Evolutionary conservation across 305 asterid species (phyloP).

Genomic region (Nicotiana rustica): DNA sequence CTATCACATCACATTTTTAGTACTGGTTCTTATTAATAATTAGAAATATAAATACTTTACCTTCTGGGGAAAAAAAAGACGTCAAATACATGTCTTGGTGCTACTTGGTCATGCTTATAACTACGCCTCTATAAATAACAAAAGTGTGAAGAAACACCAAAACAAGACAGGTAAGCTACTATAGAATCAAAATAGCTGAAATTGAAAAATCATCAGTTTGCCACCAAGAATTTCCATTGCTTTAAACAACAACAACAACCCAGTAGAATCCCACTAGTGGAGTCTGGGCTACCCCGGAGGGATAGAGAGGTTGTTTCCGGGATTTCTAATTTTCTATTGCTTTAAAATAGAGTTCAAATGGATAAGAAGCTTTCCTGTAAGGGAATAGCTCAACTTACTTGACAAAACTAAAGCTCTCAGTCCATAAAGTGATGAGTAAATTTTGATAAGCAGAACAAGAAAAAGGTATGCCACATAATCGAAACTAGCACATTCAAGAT

Average conservation of each 20-base stretch:
- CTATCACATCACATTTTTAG: too few species aligned
- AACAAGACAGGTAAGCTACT: neutral
- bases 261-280: too few species aligned
- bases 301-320: too few species aligned
- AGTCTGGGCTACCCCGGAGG: too few species aligned
- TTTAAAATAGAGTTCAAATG: neutral
- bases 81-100: neutral
- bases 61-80: too few species aligned
- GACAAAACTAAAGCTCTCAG: conserved; percentile 25
- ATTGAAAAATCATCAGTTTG: too few species aligned
- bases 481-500: neutral
- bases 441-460: neutral
- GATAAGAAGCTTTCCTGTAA: neutral
- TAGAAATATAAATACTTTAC: too few species aligned
- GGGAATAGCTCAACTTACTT: neutral
- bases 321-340: neutral
- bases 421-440: neutral
- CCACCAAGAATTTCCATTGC: too few species aligned
- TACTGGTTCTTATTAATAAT: too few species aligned
- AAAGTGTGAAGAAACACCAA: neutral
- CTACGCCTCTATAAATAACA: neutral
- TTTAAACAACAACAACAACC: too few species aligned
- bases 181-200: neutral
- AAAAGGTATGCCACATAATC: neutral
- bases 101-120: neutral